Base-by-base conservation (phyloP, 768 basidiomycete species). In the Hygrocybe coccinea region DNA sequence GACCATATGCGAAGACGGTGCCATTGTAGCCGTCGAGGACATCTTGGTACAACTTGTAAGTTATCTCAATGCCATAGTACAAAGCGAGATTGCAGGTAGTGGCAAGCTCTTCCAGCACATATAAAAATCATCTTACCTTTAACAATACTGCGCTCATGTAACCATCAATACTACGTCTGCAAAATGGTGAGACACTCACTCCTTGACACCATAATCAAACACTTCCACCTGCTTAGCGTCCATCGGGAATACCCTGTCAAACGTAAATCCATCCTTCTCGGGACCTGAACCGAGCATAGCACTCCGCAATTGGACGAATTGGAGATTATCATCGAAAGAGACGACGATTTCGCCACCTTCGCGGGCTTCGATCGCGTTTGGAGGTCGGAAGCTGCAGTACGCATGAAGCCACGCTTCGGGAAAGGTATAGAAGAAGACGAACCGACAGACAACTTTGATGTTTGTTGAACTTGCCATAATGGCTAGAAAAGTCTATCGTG, bases 401-500 rank as follows among this genome's bases (percentile, higher is more conserved):
- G 54, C 35, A 46, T 65, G 62, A 36, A 45, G 36, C 43, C 39
- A 48, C 57, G 54, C 45, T 33, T 25, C 54, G 35, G 41, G 21
- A 17, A 21, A 38, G 41, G 35, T 36, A 47, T 55, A 50, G 52
- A 48, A 58, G 57, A 47, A 37, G 50, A 74, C 92, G 63, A 64
- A 95, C 95, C 95, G 92, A 81, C 95, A 98, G 61, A 99, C 92
- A 67, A 99, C 97, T 79, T 98, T 95, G 81, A 95, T 94, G 71
- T 95, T 95, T 62, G 85, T 93, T 59, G 85, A 81, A 67, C 85
- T 85, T 74, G 87, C 83, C 76, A 79, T 81, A 68, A 67, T 66
- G 67, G 67, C 64, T 35, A 15, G 36, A 24, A 21, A 17, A 24
- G 50, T 51, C 24, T 49, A 49, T 25, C 14, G 24, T 12, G 11